Base-by-base conservation (phyloP, 345 rosid genomes). In the Hibiscus mutabilis region DNA sequence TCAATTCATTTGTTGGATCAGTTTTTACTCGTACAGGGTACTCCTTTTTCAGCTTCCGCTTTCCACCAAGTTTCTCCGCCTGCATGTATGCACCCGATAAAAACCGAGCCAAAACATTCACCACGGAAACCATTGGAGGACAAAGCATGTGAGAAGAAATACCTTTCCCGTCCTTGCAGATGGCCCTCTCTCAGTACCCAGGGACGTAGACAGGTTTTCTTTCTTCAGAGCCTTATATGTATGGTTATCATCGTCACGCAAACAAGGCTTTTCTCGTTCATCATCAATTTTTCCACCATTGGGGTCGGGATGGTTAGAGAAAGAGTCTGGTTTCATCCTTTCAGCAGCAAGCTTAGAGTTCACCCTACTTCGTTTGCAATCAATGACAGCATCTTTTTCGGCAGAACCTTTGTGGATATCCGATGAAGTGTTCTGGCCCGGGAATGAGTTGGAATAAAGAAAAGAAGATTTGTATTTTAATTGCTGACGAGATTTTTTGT, bases 91-190 rank as follows among this genome's bases (percentile, higher is more conserved):
- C 2, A 2, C 27, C 13, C 49, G 2, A 59, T 51, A 57, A 49
- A 35, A 31, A 33, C 58, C 35, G 51, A 37, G 51, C 56, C 68
- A 70, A 70, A 56, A 58, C 74, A 25, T 6, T 51, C 5, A 44
- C 3, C 21, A 3, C 0, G 9, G 59, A 24, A 51, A 13, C 66
- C 35, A 15, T 29, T 44, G 42, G 31, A 60, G 6, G 46, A 66
- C 2, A 60, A 24, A 61, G 24, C 24, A 57, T 18, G 60, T 5
- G 33, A 18, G 22, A 27, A 60, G 29, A 59, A 74, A 58, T 25
- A 85, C 92, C 81, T 83, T 87, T 71, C 67, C 79, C 74, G 60
- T 78, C 76, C 72, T 82, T 66, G 76, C 71, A 76, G 82, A 74
- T 21, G 73, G 81, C 59, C 75, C 82, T 76, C 84, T 84, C 77